Evolutionary conservation across 805 yeast genomes (phyloP).

Genomic region (Cyberlindnera xishuangbannaensis): DNA sequence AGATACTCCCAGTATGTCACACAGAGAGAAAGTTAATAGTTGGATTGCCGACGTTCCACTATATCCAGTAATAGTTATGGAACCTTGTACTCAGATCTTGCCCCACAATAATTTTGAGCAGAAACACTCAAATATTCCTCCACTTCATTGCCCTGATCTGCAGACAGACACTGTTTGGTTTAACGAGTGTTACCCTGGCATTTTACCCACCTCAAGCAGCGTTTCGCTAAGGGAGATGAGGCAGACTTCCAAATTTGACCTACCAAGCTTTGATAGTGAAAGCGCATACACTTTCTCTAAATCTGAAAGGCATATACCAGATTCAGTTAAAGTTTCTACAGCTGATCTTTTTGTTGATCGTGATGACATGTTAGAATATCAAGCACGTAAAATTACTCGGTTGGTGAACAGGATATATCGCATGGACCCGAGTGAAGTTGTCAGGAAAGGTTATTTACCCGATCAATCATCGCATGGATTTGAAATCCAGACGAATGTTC

Average conservation of each 20-base stretch:
- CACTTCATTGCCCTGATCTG: neutral
- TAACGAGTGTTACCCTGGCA: conserved; percentile 48
- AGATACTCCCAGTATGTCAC: conserved; percentile 55
- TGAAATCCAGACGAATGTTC: too few species aligned
- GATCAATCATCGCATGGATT: too few species aligned
- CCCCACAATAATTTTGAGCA: too few species aligned
- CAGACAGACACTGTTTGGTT: conserved; percentile 23
- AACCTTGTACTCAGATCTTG: too few species aligned
- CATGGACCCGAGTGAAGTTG: conserved; percentile 9
- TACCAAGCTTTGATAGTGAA: too few species aligned
- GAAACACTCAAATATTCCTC: too few species aligned
- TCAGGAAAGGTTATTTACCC: too few species aligned
- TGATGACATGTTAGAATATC: conserved; percentile 46
- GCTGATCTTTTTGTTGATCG: conserved; percentile 31
- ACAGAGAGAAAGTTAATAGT: conserved; percentile 53
- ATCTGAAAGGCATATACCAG: too few species aligned
- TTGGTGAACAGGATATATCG: conserved; percentile 36
- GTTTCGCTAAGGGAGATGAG: conserved; percentile 1
- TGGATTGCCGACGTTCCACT: conserved; percentile 63
- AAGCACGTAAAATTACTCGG: conserved; percentile 46
- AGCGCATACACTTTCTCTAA: too few species aligned
- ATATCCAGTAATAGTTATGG: conserved; percentile 20
- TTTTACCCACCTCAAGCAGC: conserved; percentile 25
- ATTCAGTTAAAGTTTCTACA: too few species aligned
- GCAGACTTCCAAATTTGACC: too few species aligned